Evolutionary conservation across 768 basidiomycete species (phyloP).

Genomic region (Leccinum aurantiacum): DNA sequence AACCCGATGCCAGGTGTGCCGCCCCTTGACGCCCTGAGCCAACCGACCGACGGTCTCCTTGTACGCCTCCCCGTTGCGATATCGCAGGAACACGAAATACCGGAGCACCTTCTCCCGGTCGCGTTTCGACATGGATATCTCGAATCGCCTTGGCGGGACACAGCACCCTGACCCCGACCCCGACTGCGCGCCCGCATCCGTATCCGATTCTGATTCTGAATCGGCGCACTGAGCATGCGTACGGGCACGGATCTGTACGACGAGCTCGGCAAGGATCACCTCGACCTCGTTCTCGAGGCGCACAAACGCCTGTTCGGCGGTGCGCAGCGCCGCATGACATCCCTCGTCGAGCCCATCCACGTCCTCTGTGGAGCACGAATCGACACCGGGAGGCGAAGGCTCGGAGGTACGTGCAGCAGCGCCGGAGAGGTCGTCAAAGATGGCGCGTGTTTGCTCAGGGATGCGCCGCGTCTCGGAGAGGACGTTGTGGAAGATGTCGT

Average conservation of each 20-base stretch:
- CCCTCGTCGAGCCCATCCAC: conserved; percentile 34
- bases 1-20: conserved; percentile 29
- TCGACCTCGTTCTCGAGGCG: conserved; percentile 46
- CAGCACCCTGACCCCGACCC: background rate
- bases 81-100: conserved; percentile 57
- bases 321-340: conserved; percentile 37
- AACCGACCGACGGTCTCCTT: conserved; percentile 35
- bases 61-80: conserved; percentile 53
- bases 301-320: conserved; percentile 45
- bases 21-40: conserved; percentile 23
- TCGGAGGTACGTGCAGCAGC: background rate
- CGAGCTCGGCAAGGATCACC: conserved; percentile 36
- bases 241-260: conserved; percentile 33
- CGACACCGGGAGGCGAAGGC: background rate
- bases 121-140: conserved; percentile 23
- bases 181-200: background rate
- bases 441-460: conserved; percentile 33
- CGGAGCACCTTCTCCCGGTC: conserved; percentile 43
- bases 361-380: background rate
- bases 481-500: conserved; percentile 52
- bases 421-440: conserved; percentile 45
- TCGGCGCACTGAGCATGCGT: background rate
- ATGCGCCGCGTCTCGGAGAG: conserved; percentile 45
- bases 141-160: conserved; percentile 14
- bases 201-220: background rate